Evolutionary conservation across 2,329 filamentous ascomycete species (phyloP).

Genomic region (Orbilia brochopaga): DNA sequence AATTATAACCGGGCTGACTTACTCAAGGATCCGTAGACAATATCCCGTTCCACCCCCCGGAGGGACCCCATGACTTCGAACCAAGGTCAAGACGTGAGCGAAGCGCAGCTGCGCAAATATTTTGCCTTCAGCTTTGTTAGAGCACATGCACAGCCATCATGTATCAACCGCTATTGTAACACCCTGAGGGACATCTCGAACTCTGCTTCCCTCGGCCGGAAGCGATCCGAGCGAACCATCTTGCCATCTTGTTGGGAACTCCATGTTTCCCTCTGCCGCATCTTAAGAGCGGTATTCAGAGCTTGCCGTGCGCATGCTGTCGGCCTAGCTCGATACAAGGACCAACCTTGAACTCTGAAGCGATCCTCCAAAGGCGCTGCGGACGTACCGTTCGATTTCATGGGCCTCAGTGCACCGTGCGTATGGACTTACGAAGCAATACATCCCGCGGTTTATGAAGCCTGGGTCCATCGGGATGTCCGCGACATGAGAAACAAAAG

Average conservation of each 20-base stretch:
- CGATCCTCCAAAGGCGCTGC: neutral
- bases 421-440: no score
- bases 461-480: no score
- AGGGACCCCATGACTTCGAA: neutral
- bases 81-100: neutral
- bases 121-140: no score
- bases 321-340: neutral
- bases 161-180: neutral
- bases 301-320: neutral
- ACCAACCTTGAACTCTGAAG: neutral
- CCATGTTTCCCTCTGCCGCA: neutral
- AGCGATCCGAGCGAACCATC: constrained; percentile 2
- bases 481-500: no score
- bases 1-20: neutral
- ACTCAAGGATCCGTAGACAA: neutral
- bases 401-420: neutral
- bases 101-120: neutral
- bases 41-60: neutral
- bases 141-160: neutral
- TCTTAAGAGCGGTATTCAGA: neutral
- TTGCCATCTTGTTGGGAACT: neutral
- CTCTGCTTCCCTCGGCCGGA: neutral
- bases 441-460: no score
- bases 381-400: neutral
- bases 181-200: neutral